Conservation (phyloP, 2,329 filamentous ascomycete genomes). For the Talaromyces sp. region DNA sequence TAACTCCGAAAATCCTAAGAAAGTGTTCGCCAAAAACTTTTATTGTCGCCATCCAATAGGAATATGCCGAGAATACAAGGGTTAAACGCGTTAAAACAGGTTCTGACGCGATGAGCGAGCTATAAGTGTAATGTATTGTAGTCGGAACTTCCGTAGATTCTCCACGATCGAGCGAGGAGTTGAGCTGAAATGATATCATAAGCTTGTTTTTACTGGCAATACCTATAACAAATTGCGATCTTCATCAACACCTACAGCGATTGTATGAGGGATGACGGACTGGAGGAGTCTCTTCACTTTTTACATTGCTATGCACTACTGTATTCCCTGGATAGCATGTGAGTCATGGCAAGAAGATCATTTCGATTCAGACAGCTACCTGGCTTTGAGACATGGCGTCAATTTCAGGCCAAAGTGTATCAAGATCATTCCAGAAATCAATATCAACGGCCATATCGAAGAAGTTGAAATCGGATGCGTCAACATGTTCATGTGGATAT, state of each 20-base stretch:
- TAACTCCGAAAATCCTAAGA: background rate
- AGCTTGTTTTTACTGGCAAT: background rate
- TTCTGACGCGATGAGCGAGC: background rate
- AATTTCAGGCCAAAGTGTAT: constrained; percentile 17
- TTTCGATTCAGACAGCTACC: background rate
- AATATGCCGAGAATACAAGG: background rate
- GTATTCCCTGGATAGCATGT: background rate
- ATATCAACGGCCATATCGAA: constrained; percentile 20
- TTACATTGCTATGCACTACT: background rate
- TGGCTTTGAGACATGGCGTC: constrained; percentile 11
- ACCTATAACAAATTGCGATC: background rate
- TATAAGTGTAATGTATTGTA: background rate
- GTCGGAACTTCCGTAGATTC: background rate
- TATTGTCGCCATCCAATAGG: background rate
- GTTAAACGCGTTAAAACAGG: background rate
- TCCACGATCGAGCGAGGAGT: background rate
- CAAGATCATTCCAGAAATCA: constrained; percentile 21
- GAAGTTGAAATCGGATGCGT: constrained; percentile 12
- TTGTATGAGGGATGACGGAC: background rate
- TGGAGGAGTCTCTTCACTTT: background rate
- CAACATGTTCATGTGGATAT: background rate
- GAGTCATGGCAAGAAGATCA: background rate
- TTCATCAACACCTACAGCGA: background rate
- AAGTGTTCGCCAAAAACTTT: background rate
- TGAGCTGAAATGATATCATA: background rate